Evolutionary conservation across 768 basidiomycete genomes (phyloP).

Genomic region (Daedaleopsis sinensis): DNA sequence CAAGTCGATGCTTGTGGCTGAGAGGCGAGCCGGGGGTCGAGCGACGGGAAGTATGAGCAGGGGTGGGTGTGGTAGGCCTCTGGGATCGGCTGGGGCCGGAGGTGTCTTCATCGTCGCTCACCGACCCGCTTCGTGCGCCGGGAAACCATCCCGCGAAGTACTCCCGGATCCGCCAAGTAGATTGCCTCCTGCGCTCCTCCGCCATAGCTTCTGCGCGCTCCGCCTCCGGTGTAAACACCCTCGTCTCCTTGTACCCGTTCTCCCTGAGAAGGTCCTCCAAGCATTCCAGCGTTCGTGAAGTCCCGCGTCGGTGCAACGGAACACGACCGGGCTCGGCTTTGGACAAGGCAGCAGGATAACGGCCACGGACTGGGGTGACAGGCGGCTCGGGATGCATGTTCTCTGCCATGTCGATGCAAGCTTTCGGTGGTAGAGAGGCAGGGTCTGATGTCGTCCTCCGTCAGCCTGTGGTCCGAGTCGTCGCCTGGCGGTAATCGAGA

Average conservation of each 20-base stretch:
- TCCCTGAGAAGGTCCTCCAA: slow-evolving; percentile 85
- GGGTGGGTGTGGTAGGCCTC: not conserved
- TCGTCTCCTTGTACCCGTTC: slow-evolving; percentile 91
- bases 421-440: not conserved
- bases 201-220: slow-evolving; percentile 47
- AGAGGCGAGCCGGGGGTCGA: slow-evolving; percentile 23
- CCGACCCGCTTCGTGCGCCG: slow-evolving; percentile 22
- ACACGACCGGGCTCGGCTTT: slow-evolving; percentile 51
- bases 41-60: not conserved
- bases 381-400: slow-evolving; percentile 14
- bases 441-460: slow-evolving; percentile 6
- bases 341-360: slow-evolving; percentile 56
- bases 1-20: slow-evolving; percentile 9
- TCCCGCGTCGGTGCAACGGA: slow-evolving; percentile 77
- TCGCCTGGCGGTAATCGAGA: not conserved
- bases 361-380: slow-evolving; percentile 28
- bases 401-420: not conserved
- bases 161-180: slow-evolving; percentile 47
- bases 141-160: slow-evolving; percentile 69
- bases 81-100: not conserved
- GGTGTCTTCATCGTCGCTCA: slow-evolving; percentile 10
- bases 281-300: slow-evolving; percentile 78
- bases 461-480: not conserved
- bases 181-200: slow-evolving; percentile 30
- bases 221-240: slow-evolving; percentile 84